Evolutionary conservation across 176 grass and related monocot genomes (phyloP).

Genomic region (Musa itinerans): DNA sequence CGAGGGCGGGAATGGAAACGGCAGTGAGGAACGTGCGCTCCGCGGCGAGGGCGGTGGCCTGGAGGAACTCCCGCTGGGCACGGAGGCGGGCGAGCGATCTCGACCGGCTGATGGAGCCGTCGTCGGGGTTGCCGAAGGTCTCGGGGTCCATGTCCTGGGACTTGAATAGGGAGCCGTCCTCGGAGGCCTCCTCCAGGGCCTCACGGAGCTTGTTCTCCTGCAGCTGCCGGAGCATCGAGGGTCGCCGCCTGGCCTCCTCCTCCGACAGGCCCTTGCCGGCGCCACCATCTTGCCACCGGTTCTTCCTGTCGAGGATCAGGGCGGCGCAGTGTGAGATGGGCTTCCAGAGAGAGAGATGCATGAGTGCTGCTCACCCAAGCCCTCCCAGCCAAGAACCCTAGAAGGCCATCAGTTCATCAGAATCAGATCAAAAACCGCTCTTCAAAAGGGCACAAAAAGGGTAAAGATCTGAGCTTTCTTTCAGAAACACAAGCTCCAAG

Average conservation of each 20-base stretch:
- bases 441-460: slow-evolving; percentile 1
- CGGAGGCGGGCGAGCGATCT: slow-evolving; percentile 86
- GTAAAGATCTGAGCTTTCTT: not conserved
- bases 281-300: slow-evolving; percentile 22
- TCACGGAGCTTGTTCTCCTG: slow-evolving; percentile 93
- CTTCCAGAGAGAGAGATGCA: slow-evolving; percentile 99
- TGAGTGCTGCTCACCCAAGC: slow-evolving; percentile 20
- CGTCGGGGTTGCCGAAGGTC: slow-evolving; percentile 30
- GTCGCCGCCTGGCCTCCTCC: slow-evolving; percentile 25
- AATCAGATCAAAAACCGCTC: slow-evolving; percentile 6
- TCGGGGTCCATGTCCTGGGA: slow-evolving; percentile 53
- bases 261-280: slow-evolving; percentile 28
- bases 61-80: slow-evolving; percentile 87
- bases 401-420: slow-evolving; percentile 47
- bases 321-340: slow-evolving; percentile 90
- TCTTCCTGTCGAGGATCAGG: slow-evolving; percentile 72
- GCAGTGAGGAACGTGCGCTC: slow-evolving; percentile 65
- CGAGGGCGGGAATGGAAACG: slow-evolving; percentile 42
- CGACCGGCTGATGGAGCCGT: slow-evolving; percentile 55
- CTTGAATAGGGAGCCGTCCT: slow-evolving; percentile 81
- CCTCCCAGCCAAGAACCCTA: not conserved
- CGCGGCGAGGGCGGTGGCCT: slow-evolving; percentile 63
- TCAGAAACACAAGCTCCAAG: not conserved
- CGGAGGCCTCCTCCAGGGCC: slow-evolving; percentile 90
- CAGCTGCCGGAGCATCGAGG: slow-evolving; percentile 61